A percentile compares a stretch with the other conserved stretches of the same genome.
Conservation (phyloP, 1,139 yeast species). For the Candida tropicalis region DNA sequence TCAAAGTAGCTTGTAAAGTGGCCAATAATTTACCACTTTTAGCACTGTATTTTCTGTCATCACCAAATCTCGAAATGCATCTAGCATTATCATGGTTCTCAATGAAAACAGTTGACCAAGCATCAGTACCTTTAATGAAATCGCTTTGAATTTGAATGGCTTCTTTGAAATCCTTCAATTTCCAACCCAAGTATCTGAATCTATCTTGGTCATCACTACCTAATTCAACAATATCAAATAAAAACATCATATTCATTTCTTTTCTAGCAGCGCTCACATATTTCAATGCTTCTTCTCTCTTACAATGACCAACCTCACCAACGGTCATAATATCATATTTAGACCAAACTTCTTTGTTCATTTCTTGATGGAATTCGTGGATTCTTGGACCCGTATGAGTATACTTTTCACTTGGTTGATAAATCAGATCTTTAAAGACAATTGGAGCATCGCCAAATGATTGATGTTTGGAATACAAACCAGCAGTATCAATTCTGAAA, state of each 20-base stretch:
- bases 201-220: constrained; percentile 41
- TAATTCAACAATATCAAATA: constrained; percentile 48
- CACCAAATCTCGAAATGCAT: constrained; percentile 53
- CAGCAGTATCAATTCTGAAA: constrained; percentile 59
- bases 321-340: constrained; percentile 59
- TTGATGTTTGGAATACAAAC: constrained; percentile 53
- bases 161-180: constrained; percentile 44
- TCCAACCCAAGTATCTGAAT: constrained; percentile 36
- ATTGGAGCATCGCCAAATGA: constrained; percentile 53
- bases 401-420: constrained; percentile 38
- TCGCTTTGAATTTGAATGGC: constrained; percentile 38
- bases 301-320: constrained; percentile 53
- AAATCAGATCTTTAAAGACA: constrained; percentile 39
- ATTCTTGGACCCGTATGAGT: constrained; percentile 54
- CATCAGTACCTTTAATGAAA: constrained; percentile 52
- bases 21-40: constrained; percentile 53
- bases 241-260: constrained; percentile 56
- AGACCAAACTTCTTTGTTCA: constrained; percentile 45
- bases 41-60: constrained; percentile 34
- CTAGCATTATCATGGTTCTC: constrained; percentile 67
- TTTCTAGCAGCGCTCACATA: constrained; percentile 51
- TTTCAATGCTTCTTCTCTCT: constrained; percentile 46
- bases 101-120: constrained; percentile 60
- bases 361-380: constrained; percentile 59
- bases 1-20: constrained; percentile 46